Percentiles rank a stretch among this genome's conserved stretches.
Conservation (phyloP, 2,329 filamentous ascomycete genomes). For the Cladosporium sp. region DNA sequence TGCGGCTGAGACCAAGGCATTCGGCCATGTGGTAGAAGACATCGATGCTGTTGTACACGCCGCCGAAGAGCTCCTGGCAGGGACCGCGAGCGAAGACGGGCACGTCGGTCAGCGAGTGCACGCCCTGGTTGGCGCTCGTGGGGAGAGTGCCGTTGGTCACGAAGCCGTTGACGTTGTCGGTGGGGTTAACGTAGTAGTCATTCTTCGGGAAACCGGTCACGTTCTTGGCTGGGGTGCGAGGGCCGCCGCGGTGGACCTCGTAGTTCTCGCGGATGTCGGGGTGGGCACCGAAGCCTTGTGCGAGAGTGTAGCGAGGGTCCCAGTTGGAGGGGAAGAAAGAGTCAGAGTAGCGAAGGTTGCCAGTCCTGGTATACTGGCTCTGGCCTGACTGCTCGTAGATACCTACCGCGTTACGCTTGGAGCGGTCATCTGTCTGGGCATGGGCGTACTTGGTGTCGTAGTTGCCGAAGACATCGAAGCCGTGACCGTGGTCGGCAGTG, state of each 20-base stretch:
- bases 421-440: conserved; percentile 63
- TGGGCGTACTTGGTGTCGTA: conserved; percentile 78
- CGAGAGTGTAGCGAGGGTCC: conserved; percentile 81
- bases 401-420: conserved; percentile 74
- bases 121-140: conserved; percentile 63
- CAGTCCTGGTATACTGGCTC: conserved; percentile 70
- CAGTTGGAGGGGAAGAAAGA: conserved; percentile 79
- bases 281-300: conserved; percentile 67
- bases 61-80: conserved; percentile 74
- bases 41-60: conserved; percentile 69
- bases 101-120: conserved; percentile 76
- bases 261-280: conserved; percentile 79
- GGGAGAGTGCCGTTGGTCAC: conserved; percentile 74
- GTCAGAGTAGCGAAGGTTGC: conserved; percentile 64
- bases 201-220: conserved; percentile 47
- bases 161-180: conserved; percentile 67
- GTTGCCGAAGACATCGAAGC: conserved; percentile 81
- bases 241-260: conserved; percentile 65
- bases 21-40: conserved; percentile 73
- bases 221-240: conserved; percentile 62
- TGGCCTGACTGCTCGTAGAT: conserved; percentile 71
- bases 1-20: conserved; percentile 58
- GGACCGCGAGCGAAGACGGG: conserved; percentile 77
- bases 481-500: conserved; percentile 86
- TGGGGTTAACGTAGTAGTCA: conserved; percentile 67